Base-by-base conservation (phyloP, 768 basidiomycete species). In the Russula lepida region DNA sequence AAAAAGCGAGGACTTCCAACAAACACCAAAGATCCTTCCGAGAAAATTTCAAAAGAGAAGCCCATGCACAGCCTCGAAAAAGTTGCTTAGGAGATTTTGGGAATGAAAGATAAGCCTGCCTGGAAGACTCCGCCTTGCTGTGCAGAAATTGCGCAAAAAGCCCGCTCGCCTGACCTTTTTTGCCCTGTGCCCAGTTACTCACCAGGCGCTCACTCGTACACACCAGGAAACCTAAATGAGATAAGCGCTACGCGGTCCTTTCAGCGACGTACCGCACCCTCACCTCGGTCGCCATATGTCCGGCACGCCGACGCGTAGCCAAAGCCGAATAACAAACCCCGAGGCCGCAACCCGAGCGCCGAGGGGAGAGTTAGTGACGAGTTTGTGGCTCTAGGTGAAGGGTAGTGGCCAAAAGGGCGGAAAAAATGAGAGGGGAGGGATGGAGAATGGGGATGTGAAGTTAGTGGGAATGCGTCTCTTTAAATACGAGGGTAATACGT, bases 11-110 rank as follows among this genome's bases (percentile, higher is more conserved):
- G 39, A 1, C 2, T 17, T 28, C n/a, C 53, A 11, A 43, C 6
- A 32, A 49, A 19, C 15, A 43, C 9, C 11, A 39, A 37, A 12
- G 44, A 54, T 60, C 59, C 53, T 49, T 54, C 59, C 53, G 53
- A 32, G 5, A 50, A 23, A 55, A 60, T 32, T 60, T 55, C 54
- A 39, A 27, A 43, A 55, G 17, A 55, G 28, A 60, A 50, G 11
- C 2, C 28, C 39, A 46, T 15, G 32, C 44, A 46, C 35, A 54
- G 59, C 59, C 52, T 6, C 32, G 27, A 11, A 44, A n/a, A n/a
- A 8, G 17, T 41, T 41, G 39, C 19, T 41, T n/a, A n/a, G 39
- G 17, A 41, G 17, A 44, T 43, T n/a, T 21, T 43, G 43, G 9
- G n/a, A 11, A 13, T 33, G 15, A 41, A 33, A 41, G 39, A 25